These are phyloP conservation scores for Candida nanaspora DNA, from an alignment of 805 yeast species.

Conservation along the genomic window DNA sequence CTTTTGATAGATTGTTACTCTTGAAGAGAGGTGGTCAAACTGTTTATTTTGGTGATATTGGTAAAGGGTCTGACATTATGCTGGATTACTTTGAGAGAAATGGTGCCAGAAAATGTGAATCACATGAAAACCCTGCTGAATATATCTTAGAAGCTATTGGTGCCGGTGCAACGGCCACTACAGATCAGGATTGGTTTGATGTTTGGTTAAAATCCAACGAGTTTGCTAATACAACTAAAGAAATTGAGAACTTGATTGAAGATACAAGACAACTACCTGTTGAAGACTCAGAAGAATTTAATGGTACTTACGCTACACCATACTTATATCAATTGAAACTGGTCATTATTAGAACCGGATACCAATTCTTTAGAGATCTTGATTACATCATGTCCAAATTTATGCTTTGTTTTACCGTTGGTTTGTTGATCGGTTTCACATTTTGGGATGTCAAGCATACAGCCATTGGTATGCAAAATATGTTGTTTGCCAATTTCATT, in stretches of 20 bases:
- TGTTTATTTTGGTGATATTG: conserved; percentile 48
- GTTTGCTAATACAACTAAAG: conserved; percentile 17
- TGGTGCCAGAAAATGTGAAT: conserved; percentile 61
- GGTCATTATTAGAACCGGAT: conserved; percentile 30
- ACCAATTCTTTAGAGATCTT: conserved; percentile 42
- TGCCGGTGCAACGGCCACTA: conserved; percentile 69
- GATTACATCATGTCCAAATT: conserved; percentile 42
- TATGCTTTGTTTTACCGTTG: conserved; percentile 29
- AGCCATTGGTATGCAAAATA: conserved; percentile 51
- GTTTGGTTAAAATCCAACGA: conserved; percentile 42
- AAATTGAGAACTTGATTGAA: conserved; percentile 22
- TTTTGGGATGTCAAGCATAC: conserved; percentile 54
- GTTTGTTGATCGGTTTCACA: conserved; percentile 44
- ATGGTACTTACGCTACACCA: conserved; percentile 36
- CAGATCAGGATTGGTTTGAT: conserved; percentile 53
- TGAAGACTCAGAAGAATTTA: conserved; percentile 10
- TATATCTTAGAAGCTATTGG: conserved; percentile 70
- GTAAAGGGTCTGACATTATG: conserved; percentile 33
- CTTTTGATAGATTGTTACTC: conserved; percentile 35
- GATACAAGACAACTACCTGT: background rate
- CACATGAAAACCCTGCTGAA: conserved; percentile 66
- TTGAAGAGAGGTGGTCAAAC: conserved; percentile 46
- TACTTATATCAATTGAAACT: conserved; percentile 29
- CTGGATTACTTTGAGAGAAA: conserved; percentile 39
- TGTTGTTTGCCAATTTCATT: conserved; percentile 43